phyloP scores from a whole-genome alignment of 164 flowering plant genomes.

The Taxillus chinensis region DNA sequence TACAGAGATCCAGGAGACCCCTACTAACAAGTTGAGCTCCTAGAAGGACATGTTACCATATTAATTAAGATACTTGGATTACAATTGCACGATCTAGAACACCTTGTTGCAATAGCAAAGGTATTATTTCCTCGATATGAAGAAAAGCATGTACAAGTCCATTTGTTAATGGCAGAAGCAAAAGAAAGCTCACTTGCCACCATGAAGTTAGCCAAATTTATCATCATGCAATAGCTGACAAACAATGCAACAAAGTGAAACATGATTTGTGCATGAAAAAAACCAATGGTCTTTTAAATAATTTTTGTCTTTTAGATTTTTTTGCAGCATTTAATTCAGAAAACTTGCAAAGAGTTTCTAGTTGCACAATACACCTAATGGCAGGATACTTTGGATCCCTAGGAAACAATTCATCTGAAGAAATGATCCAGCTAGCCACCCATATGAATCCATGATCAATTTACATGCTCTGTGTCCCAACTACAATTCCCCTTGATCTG shows the following conservation, averaged over 20 bases:
- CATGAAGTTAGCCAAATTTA: not conserved
- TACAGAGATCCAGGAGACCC: not conserved
- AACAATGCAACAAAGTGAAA: not conserved
- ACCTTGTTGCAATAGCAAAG: slow-evolving; percentile 28
- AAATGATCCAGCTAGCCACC: no score
- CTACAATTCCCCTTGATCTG: no score
- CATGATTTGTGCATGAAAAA: no score
- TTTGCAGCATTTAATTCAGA: no score
- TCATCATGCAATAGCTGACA: not conserved
- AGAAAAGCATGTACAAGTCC: slow-evolving; percentile 66
- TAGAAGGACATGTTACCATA: not conserved
- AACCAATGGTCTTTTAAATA: no score
- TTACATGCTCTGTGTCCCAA: no score
- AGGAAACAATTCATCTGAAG: no score
- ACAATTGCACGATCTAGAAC: slow-evolving; percentile 67
- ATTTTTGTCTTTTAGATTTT: no score
- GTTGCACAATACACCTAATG: no score
- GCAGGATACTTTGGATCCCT: no score
- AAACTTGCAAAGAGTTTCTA: no score
- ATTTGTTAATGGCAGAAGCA: slow-evolving; percentile 28
- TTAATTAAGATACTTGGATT: not conserved
- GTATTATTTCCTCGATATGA: slow-evolving; percentile 27
- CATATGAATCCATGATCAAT: no score
- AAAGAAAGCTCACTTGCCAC: slow-evolving; percentile 35
- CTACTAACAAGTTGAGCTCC: not conserved